Conservation (phyloP, 768 basidiomycete genomes). For the Boletus sensibilis region DNA sequence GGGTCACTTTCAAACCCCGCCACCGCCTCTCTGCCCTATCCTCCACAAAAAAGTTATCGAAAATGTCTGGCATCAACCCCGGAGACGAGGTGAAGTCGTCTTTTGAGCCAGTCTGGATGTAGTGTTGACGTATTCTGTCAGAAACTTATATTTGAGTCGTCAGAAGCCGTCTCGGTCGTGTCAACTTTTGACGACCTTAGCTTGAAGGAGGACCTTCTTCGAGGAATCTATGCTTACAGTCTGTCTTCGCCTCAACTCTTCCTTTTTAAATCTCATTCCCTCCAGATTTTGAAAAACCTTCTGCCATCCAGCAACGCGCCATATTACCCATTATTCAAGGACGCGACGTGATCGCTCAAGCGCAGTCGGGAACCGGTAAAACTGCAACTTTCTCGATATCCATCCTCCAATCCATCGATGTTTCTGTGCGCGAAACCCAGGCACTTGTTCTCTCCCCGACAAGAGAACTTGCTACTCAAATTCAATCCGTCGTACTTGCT, state of each 20-base stretch:
- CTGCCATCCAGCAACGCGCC: slow-evolving; percentile 97
- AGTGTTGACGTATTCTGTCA: slow-evolving; percentile 27
- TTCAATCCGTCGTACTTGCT: slow-evolving; percentile 94
- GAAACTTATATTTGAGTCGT: slow-evolving; percentile 96
- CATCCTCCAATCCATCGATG: slow-evolving; percentile 96
- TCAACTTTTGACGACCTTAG: slow-evolving; percentile 89
- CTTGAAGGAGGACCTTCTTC: slow-evolving; percentile 91
- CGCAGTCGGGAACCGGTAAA: slow-evolving; percentile 99
- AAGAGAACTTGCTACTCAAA: slow-evolving; percentile 98
- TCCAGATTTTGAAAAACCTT: slow-evolving; percentile 94
- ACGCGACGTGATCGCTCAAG: slow-evolving; percentile 98
- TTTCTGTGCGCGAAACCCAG: slow-evolving; percentile 91
- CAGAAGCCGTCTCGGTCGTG: slow-evolving; percentile 85
- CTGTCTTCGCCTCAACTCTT: slow-evolving; percentile 25
- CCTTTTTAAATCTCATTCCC: slow-evolving; percentile 2
- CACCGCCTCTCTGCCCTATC: slow-evolving; percentile 30
- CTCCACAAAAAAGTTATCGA: slow-evolving; percentile 36
- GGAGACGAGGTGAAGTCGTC: slow-evolving; percentile 72
- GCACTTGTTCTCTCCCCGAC: slow-evolving; percentile 96
- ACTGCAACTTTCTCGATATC: slow-evolving; percentile 98
- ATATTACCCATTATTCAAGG: slow-evolving; percentile 95
- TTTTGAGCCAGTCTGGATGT: slow-evolving; percentile 7
- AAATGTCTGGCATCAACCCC: slow-evolving; percentile 79
- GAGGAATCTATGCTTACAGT: slow-evolving; percentile 99
- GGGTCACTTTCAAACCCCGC: slow-evolving; percentile 56